These are phyloP conservation scores for Mycosphaerella sp. DNA, from an alignment of 2,329 filamentous ascomycete genomes.

Conservation along the genomic window DNA sequence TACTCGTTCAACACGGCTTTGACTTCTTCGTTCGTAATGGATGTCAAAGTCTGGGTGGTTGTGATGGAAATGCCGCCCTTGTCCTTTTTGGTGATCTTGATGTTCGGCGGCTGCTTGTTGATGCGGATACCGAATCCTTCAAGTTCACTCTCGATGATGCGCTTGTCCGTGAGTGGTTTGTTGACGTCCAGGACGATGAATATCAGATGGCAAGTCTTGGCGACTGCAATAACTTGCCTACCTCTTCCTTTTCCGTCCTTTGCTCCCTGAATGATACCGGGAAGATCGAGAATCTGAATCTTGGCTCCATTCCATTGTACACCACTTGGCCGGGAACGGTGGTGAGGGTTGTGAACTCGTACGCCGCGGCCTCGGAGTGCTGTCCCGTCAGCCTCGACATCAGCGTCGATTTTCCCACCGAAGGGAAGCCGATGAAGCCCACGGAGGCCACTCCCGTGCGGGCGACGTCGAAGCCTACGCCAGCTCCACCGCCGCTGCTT, in stretches of 20 bases:
- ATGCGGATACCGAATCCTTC: slow-evolving; percentile 97
- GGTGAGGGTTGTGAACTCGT: slow-evolving; percentile 97
- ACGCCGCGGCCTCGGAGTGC: slow-evolving; percentile 93
- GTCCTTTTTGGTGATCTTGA: slow-evolving; percentile 99
- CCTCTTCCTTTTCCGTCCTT: slow-evolving; percentile 98
- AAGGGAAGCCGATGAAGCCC: slow-evolving; percentile 97
- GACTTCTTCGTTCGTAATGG: slow-evolving; percentile 95
- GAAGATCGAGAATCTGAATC: slow-evolving; percentile 96
- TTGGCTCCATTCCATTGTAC: slow-evolving; percentile 96
- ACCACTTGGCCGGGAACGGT: slow-evolving; percentile 93
- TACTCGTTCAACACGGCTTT: slow-evolving; percentile 98
- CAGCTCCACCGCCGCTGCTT: slow-evolving; percentile 66
- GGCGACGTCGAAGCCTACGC: slow-evolving; percentile 92
- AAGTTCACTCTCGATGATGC: slow-evolving; percentile 87
- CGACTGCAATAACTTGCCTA: slow-evolving; percentile 96
- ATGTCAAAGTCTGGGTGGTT: slow-evolving; percentile 82
- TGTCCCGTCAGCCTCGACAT: slow-evolving; percentile 94
- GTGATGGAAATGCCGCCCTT: slow-evolving; percentile 96
- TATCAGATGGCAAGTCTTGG: slow-evolving; percentile 97
- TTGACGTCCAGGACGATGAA: slow-evolving; percentile 99
- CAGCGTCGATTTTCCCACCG: slow-evolving; percentile 95
- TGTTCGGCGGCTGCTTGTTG: slow-evolving; percentile 96
- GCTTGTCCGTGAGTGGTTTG: slow-evolving; percentile 95
- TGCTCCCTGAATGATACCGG: slow-evolving; percentile 96
- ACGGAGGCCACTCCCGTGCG: slow-evolving; percentile 95